These are phyloP conservation scores for Penicillium paneum DNA, from an alignment of 2,329 filamentous ascomycete species.

Conservation along the genomic window DNA sequence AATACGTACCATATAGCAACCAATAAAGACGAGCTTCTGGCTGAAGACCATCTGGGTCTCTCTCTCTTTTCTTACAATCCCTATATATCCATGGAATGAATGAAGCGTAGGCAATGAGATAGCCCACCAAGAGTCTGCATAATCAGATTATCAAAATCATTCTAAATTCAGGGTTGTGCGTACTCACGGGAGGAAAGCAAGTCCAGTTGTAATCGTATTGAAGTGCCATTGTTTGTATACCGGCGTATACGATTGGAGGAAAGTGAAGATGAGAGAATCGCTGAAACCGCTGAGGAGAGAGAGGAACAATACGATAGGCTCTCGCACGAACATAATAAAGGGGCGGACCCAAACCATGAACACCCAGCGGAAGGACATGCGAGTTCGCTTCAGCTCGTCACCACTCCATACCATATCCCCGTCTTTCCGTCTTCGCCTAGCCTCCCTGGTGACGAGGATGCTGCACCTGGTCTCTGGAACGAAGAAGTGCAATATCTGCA, in stretches of 20 bases:
- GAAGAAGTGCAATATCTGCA: constrained; percentile 52
- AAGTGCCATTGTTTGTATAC: constrained; percentile 63
- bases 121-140: constrained; percentile 51
- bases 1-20: constrained; percentile 50
- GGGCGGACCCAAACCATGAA: constrained; percentile 58
- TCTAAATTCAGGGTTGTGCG: background rate
- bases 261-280: constrained; percentile 65
- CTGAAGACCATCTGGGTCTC: constrained; percentile 50
- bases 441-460: constrained; percentile 57
- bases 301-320: constrained; percentile 61
- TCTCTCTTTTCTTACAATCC: constrained; percentile 41
- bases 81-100: constrained; percentile 54
- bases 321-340: constrained; percentile 62
- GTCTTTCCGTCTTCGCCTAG: constrained; percentile 54
- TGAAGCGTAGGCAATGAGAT: constrained; percentile 55
- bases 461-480: constrained; percentile 58
- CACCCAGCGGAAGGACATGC: constrained; percentile 57
- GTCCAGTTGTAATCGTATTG: constrained; percentile 45
- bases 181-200: constrained; percentile 53
- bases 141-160: background rate
- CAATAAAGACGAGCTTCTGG: constrained; percentile 61
- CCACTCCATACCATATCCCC: constrained; percentile 67
- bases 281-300: constrained; percentile 64
- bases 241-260: constrained; percentile 59
- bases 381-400: constrained; percentile 61